Evolutionary conservation across 441 rosid genomes (phyloP).

Genomic region (Syzygium syzygioides): DNA sequence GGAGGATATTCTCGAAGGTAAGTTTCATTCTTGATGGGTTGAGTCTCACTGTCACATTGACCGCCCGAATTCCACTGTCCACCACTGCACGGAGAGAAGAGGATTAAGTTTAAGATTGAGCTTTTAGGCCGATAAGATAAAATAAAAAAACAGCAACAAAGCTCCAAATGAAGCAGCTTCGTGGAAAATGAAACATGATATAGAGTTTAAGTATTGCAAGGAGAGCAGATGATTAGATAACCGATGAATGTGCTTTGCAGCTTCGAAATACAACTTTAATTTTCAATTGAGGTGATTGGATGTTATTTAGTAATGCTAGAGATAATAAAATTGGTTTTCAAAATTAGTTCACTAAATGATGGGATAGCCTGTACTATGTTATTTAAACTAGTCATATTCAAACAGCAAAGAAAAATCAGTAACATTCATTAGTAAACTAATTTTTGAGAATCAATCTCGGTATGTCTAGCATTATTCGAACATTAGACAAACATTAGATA

Average conservation of each 20-base stretch:
- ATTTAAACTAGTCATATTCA: too few species aligned
- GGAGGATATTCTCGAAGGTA: conserved; percentile 59
- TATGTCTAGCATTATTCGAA: neutral
- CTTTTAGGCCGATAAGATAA: neutral
- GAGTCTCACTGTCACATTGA: conserved; percentile 66
- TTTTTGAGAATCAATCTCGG: neutral
- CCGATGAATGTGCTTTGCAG: neutral
- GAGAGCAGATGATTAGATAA: neutral
- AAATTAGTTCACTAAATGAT: neutral
- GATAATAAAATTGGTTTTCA: neutral
- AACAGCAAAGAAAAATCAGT: too few species aligned
- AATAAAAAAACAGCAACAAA: neutral
- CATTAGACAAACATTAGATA: neutral
- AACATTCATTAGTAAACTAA: neutral
- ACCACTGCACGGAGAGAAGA: conserved; percentile 38
- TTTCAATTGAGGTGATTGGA: neutral
- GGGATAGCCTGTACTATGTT: neutral
- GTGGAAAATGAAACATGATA: neutral
- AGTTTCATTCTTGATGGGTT: conserved; percentile 68
- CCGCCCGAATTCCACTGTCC: conserved; percentile 99
- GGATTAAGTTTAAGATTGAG: neutral
- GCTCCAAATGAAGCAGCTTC: neutral
- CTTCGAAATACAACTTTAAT: neutral
- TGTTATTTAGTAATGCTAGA: neutral
- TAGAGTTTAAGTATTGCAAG: neutral